These are phyloP conservation scores for Astraeus odoratus DNA, from an alignment of 768 basidiomycete genomes.

Conservation along the genomic window DNA sequence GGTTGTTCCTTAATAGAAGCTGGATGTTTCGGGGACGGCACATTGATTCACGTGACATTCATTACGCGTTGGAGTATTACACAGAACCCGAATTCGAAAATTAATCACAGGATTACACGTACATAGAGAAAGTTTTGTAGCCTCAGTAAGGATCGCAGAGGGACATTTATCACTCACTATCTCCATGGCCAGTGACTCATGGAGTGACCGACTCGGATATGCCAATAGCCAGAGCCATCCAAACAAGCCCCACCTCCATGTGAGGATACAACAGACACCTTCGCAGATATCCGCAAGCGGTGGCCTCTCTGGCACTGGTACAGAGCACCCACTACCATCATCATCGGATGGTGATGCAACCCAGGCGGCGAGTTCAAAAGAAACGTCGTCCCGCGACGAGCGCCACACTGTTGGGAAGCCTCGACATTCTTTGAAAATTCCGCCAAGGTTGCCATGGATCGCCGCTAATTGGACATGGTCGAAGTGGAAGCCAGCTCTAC, in stretches of 20 bases:
- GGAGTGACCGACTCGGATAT: too few species aligned
- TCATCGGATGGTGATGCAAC: background rate
- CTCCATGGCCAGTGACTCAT: background rate
- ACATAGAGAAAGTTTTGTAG: too few species aligned
- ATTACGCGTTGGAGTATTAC: too few species aligned
- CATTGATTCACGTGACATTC: too few species aligned
- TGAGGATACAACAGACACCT: background rate
- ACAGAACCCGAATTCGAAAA: too few species aligned
- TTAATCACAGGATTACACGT: too few species aligned
- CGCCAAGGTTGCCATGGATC: conserved; percentile 45
- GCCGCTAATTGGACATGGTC: conserved; percentile 48
- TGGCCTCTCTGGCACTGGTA: background rate
- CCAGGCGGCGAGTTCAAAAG: background rate
- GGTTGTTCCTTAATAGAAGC: too few species aligned
- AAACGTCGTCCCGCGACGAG: background rate
- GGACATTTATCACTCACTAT: background rate
- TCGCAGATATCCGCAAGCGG: background rate
- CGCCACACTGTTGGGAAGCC: background rate
- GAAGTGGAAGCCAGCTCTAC: conserved; percentile 56
- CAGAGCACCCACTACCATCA: too few species aligned
- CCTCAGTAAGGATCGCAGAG: too few species aligned
- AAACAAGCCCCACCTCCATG: conserved; percentile 5
- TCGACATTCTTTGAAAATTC: conserved; percentile 16
- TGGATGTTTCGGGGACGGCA: too few species aligned
- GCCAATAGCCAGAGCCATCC: background rate